These are phyloP conservation scores for Yarrowia sp. DNA, from an alignment of 805 yeast genomes.

Conservation along the genomic window DNA sequence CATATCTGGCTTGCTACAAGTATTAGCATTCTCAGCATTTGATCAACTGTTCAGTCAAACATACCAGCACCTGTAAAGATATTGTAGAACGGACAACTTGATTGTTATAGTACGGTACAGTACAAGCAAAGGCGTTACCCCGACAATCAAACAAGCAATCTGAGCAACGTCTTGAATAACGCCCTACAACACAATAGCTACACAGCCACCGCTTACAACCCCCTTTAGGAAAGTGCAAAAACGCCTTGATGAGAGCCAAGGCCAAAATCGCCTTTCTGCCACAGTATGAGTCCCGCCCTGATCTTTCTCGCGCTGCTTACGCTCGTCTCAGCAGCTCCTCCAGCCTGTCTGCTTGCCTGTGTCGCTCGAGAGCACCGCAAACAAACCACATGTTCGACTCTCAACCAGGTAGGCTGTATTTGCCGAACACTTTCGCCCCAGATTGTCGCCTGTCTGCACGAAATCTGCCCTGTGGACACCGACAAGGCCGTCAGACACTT, in stretches of 20 bases:
- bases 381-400: not conserved
- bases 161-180: too few species aligned
- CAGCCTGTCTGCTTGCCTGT: constrained; percentile 2
- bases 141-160: too few species aligned
- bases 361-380: not conserved
- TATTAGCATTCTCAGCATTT: too few species aligned
- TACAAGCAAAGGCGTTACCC: too few species aligned
- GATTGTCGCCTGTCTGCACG: not conserved
- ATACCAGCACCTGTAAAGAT: too few species aligned
- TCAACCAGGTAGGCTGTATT: not conserved
- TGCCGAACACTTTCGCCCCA: not conserved
- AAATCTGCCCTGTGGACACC: not conserved
- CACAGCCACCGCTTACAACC: not conserved
- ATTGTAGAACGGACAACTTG: too few species aligned
- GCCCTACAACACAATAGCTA: too few species aligned
- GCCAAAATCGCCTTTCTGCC: not conserved
- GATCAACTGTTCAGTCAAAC: too few species aligned
- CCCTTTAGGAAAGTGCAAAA: not conserved
- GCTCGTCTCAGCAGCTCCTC: not conserved
- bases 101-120: too few species aligned
- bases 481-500: not conserved
- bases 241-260: not conserved
- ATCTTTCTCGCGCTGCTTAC: not conserved
- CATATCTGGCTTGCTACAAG: too few species aligned
- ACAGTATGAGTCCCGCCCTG: not conserved